Evolutionary conservation across 306 rosid species (phyloP).

Genomic region (Canavalia ensiformis): DNA sequence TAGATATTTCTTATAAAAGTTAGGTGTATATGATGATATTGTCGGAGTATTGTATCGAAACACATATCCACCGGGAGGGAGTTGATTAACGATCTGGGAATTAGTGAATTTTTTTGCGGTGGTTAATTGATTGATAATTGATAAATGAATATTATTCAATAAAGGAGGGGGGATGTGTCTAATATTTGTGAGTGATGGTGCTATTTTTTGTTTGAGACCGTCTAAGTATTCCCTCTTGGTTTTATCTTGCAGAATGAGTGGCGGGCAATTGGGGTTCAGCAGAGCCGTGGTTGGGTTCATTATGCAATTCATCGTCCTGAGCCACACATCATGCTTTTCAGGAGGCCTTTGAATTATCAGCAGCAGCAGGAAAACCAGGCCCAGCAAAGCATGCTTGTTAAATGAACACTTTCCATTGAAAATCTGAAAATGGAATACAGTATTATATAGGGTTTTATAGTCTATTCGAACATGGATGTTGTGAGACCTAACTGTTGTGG

Average conservation of each 20-base stretch:
- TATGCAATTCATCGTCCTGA: constrained; percentile 94
- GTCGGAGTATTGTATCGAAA: too few relatives aligned
- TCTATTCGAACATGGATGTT: constrained; percentile 43
- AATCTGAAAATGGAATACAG: constrained; percentile 46
- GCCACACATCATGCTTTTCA: constrained; percentile 98
- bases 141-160: too few relatives aligned
- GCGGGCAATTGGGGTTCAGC: constrained; percentile 97
- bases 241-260: constrained; percentile 72
- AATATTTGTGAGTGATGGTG: neutral
- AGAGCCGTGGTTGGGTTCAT: constrained; percentile 99
- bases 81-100: too few relatives aligned
- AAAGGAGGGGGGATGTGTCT: too few relatives aligned
- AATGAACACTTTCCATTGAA: constrained; percentile 50
- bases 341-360: constrained; percentile 93
- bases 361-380: constrained; percentile 88
- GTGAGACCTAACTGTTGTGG: constrained; percentile 21
- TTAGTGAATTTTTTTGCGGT: too few relatives aligned
- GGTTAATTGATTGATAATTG: too few relatives aligned
- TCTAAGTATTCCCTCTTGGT: neutral
- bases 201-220: neutral
- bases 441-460: constrained; percentile 41
- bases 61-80: too few relatives aligned
- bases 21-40: too few relatives aligned
- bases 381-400: constrained; percentile 69
- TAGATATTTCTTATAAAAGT: neutral